phyloP scores from a whole-genome alignment of 2,329 filamentous ascomycete genomes.

The Scytalidium sp. region DNA sequence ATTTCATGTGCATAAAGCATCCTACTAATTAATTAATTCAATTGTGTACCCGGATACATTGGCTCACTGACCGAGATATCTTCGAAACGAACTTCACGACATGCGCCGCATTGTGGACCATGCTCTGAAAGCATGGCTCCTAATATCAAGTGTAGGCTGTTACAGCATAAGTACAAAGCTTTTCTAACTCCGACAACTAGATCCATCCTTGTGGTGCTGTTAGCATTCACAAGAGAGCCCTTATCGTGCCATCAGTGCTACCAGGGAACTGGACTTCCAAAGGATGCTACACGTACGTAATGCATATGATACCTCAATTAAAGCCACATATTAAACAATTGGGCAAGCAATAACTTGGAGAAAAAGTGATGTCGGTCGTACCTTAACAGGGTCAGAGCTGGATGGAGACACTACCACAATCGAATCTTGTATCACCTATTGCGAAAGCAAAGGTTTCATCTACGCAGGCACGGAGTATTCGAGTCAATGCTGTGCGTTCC shows the following conservation, averaged over 20 bases:
- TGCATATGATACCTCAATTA: neutral
- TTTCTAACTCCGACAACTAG: neutral
- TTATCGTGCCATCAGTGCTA: conserved; percentile 10
- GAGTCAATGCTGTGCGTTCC: conserved; percentile 24
- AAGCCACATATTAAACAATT: neutral
- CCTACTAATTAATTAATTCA: too few species aligned
- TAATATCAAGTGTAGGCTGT: neutral
- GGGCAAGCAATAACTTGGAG: neutral
- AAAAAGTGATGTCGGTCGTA: conserved; percentile 8
- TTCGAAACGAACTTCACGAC: too few species aligned
- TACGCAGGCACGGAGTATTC: conserved; percentile 26
- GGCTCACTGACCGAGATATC: too few species aligned
- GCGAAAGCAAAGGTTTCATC: conserved; percentile 14
- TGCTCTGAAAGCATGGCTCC: neutral
- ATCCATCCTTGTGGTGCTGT: neutral
- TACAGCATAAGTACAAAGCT: neutral
- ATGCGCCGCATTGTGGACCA: neutral
- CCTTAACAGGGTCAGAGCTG: conserved; percentile 8
- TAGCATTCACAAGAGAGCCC: conserved; percentile 8
- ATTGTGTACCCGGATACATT: too few species aligned
- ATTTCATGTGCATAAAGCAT: too few species aligned
- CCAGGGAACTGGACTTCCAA: conserved; percentile 19
- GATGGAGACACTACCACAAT: conserved; percentile 19
- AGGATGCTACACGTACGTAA: conserved; percentile 18
- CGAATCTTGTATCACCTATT: conserved; percentile 24